Evolutionary conservation across 768 basidiomycete species (phyloP).

Genomic region (Lanmaoa rubissima): DNA sequence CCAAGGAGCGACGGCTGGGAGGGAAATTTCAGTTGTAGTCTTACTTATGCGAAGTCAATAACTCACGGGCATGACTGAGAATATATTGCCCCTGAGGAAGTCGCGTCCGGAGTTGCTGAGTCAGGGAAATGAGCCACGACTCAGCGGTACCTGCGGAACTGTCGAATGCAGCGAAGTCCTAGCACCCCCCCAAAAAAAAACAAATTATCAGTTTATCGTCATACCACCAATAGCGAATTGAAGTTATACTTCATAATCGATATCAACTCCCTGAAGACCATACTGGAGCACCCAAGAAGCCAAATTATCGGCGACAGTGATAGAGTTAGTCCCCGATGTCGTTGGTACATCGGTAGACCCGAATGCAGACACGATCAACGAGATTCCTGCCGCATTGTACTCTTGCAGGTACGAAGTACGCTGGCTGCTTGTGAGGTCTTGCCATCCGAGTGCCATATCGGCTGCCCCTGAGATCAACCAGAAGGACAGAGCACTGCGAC

Average conservation of each 20-base stretch:
- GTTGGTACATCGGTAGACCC: constrained; percentile 43
- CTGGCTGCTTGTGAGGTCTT: constrained; percentile 33
- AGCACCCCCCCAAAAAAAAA: neutral
- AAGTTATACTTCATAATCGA: constrained; percentile 45
- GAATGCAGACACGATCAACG: constrained; percentile 54
- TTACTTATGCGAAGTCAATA: too few species aligned
- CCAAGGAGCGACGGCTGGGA: constrained; percentile 43
- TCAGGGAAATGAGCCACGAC: constrained; percentile 35
- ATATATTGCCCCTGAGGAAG: constrained; percentile 35
- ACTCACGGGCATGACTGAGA: constrained; percentile 37
- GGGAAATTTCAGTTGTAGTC: too few species aligned
- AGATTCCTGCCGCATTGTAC: constrained; percentile 55
- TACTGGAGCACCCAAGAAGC: constrained; percentile 46
- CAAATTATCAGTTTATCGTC: neutral
- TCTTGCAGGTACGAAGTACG: constrained; percentile 44
- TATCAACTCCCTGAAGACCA: constrained; percentile 48
- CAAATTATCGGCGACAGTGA: constrained; percentile 39
- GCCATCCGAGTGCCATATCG: constrained; percentile 48
- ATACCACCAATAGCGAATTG: too few species aligned
- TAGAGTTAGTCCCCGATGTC: constrained; percentile 37
- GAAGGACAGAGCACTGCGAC: constrained; percentile 40
- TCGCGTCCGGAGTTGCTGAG: constrained; percentile 27
- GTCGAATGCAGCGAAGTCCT: constrained; percentile 60
- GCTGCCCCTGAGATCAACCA: constrained; percentile 38
- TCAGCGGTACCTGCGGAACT: constrained; percentile 46